A percentile compares a stretch with the other conserved stretches of the same genome.
Evolutionary conservation across 495 filamentous ascomycete species (phyloP).

Genomic region (Hypoxylon cercidicola): DNA sequence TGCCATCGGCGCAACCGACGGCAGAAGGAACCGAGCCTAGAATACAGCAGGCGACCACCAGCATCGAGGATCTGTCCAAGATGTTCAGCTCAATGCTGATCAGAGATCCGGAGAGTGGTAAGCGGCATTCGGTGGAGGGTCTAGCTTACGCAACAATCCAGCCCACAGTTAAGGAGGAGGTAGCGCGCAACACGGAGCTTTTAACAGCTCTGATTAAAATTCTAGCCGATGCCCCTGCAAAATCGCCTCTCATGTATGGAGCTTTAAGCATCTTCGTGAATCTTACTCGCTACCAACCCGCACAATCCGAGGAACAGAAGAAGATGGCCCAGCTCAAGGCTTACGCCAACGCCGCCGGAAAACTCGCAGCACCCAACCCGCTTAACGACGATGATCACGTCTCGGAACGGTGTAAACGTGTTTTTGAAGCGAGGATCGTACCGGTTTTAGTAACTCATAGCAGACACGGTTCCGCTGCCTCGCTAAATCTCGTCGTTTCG

Average conservation of each 20-base stretch:
- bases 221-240: slow-evolving; percentile 67
- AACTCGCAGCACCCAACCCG: slow-evolving; percentile 68
- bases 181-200: slow-evolving; percentile 73
- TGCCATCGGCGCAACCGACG: slow-evolving; percentile 51
- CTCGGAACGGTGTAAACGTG: slow-evolving; percentile 74
- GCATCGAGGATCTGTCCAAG: slow-evolving; percentile 75
- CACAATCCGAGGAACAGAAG: slow-evolving; percentile 89
- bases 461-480: slow-evolving; percentile 71
- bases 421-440: slow-evolving; percentile 81
- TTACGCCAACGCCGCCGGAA: slow-evolving; percentile 84
- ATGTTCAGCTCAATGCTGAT: slow-evolving; percentile 83
- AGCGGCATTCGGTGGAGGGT: slow-evolving; percentile 84
- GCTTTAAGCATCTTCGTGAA: slow-evolving; percentile 85
- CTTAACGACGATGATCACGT: slow-evolving; percentile 80
- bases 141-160: slow-evolving; percentile 89
- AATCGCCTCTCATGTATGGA: slow-evolving; percentile 81
- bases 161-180: slow-evolving; percentile 80
- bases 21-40: slow-evolving; percentile 55
- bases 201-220: slow-evolving; percentile 72
- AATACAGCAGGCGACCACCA: slow-evolving; percentile 61
- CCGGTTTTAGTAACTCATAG: slow-evolving; percentile 76
- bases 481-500: slow-evolving; percentile 72
- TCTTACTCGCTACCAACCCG: slow-evolving; percentile 81
- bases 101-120: slow-evolving; percentile 64
- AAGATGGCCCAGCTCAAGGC: slow-evolving; percentile 89